Percentiles rank a stretch among this genome's conserved stretches.
Evolutionary conservation across 2,329 filamentous ascomycete species (phyloP).

Genomic region (Arthrobotrys sphaeroides): DNA sequence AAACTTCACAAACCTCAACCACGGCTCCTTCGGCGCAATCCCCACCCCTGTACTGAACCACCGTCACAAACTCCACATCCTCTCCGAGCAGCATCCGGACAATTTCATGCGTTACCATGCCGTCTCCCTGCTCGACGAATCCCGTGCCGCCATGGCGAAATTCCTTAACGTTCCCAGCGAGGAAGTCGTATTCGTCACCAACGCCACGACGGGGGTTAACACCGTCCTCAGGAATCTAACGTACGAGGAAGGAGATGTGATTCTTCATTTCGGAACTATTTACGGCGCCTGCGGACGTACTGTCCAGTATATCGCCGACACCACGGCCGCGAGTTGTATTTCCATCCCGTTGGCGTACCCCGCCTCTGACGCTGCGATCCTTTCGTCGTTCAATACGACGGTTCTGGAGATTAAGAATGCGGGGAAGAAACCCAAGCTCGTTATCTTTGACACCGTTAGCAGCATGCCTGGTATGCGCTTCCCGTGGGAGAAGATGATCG

Average conservation of each 20-base stretch:
- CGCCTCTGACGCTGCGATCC: slow-evolving; percentile 73
- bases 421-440: slow-evolving; percentile 73
- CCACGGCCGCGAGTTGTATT: slow-evolving; percentile 64
- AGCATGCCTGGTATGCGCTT: slow-evolving; percentile 81
- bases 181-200: slow-evolving; percentile 79
- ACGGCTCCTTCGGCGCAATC: slow-evolving; percentile 80
- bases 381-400: slow-evolving; percentile 69
- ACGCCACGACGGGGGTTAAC: slow-evolving; percentile 82
- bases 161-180: slow-evolving; percentile 73
- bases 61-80: slow-evolving; percentile 73
- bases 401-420: slow-evolving; percentile 66
- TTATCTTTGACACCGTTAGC: slow-evolving; percentile 81
- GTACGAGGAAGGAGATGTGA: slow-evolving; percentile 76
- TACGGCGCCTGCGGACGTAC: slow-evolving; percentile 82
- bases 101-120: slow-evolving; percentile 77
- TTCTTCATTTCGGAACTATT: slow-evolving; percentile 79
- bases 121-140: slow-evolving; percentile 70
- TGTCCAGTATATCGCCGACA: slow-evolving; percentile 77
- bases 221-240: slow-evolving; percentile 78
- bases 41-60: slow-evolving; percentile 71
- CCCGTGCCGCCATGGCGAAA: slow-evolving; percentile 71
- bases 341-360: slow-evolving; percentile 75
- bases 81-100: slow-evolving; percentile 75
- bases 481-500: slow-evolving; percentile 76
- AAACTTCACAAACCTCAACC: slow-evolving; percentile 45